These are phyloP conservation scores for Rubus idaeus DNA, from an alignment of 306 rosid species.

Conservation along the genomic window DNA sequence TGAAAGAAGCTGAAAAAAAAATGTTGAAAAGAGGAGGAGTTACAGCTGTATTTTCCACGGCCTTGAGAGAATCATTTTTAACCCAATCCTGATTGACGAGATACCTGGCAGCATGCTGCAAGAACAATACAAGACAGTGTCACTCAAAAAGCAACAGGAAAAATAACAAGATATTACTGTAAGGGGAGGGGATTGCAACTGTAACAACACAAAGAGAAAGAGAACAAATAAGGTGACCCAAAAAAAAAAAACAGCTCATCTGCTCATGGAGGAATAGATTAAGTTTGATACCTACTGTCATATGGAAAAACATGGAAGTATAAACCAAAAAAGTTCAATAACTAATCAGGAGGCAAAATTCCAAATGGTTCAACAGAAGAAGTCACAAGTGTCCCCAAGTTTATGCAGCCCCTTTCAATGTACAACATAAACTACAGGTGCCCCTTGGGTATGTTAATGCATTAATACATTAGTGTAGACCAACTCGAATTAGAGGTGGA, in stretches of 20 bases:
- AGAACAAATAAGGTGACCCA: not conserved
- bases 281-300: not conserved
- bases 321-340: not conserved
- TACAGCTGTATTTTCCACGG: constrained; percentile 98
- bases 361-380: not conserved
- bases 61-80: constrained; percentile 81
- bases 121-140: constrained; percentile 20
- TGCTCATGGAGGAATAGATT: constrained; percentile 1
- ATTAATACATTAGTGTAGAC: not conserved
- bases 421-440: not conserved
- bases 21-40: constrained; percentile 25
- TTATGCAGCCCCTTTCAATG: constrained; percentile 1
- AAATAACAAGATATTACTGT: not conserved
- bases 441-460: not conserved
- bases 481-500: not conserved
- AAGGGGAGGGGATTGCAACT: not conserved
- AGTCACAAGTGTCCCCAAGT: not conserved
- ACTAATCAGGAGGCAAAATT: not conserved
- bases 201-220: not conserved
- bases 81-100: constrained; percentile 98
- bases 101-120: constrained; percentile 97
- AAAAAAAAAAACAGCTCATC: not conserved
- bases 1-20: constrained; percentile 20
- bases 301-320: not conserved
- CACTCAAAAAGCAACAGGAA: constrained; percentile 14